Base-by-base conservation (phyloP, 805 yeast species). In the Candida tammaniensis region DNA sequence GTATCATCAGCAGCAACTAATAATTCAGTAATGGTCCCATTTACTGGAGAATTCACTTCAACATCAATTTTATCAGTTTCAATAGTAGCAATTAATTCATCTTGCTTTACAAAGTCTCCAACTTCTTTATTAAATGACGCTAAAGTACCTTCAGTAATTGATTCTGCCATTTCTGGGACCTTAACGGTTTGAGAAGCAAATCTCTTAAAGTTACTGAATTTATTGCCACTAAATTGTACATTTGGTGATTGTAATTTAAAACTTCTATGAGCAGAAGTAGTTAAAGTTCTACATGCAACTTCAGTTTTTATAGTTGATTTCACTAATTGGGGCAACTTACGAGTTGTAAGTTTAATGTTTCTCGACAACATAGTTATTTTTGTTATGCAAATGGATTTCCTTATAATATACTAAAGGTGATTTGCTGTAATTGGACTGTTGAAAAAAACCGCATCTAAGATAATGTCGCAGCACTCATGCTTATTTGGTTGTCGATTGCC, bases 91-190 rank as follows among this genome's bases (percentile, higher is more conserved):
- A 93, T 72, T 46, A 85, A 79, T 68, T 91, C 98, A 62, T 91
- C 98, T 48, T 69, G 78, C 39, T 74, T 76, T 36, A 91, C 91
- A 51, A 66, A 88, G 41, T 91, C 98, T 47, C 98, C 98, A 42
- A 88, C 87, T 42, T 76, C 65, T 57, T 82, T 82, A 46, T 71
- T 67, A 55, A 68, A 82, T 12, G 74, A 46, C 43, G 86, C 71
- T 47, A 93, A 74, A 31, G 98, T 86, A 59, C 98, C 98, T 64
- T 93, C 98, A 26, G 96, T 86, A 56, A 93, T 82, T 32, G 97
- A 89, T 68, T 93, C 98, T 27, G 98, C 98, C 97, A 93, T 88
- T 46, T 86, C 94, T 31, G 98, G 98, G 15, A 93, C 98, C 62
- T 88, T 86, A 34, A 91, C 95, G 31, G 66, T 47, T 26, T 58